Evolutionary conservation across 2,329 filamentous ascomycete species (phyloP).

Genomic region (Metarhizium anisopliae): DNA sequence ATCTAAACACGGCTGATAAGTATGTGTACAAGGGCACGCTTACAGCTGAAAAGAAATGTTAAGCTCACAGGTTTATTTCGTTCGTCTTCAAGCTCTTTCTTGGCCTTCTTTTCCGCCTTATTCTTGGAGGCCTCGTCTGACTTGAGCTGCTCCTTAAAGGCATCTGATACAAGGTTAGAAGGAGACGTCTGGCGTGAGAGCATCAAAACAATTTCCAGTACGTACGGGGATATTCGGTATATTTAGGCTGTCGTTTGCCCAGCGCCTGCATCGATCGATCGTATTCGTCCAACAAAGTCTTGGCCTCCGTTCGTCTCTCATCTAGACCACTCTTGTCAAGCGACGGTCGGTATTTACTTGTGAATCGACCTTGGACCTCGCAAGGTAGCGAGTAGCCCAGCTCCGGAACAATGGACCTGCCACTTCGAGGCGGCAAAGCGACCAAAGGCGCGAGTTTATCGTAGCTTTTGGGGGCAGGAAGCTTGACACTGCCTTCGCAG

Average conservation of each 20-base stretch:
- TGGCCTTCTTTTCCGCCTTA: conserved; percentile 36
- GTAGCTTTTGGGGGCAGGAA: conserved; percentile 35
- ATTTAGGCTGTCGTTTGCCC: conserved; percentile 35
- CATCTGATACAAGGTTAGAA: conserved; percentile 17
- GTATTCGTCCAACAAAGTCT: conserved; percentile 29
- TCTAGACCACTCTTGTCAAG: conserved; percentile 30
- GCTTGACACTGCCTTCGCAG: conserved; percentile 29
- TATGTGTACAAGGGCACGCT: not conserved
- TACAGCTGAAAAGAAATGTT: not conserved
- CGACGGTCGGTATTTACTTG: conserved; percentile 30
- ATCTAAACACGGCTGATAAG: conserved; percentile 16
- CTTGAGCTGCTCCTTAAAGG: conserved; percentile 37
- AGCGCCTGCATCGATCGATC: conserved; percentile 31
- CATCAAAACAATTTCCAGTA: not conserved
- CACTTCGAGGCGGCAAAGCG: conserved; percentile 29
- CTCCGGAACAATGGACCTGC: conserved; percentile 29
- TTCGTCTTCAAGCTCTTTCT: conserved; percentile 31
- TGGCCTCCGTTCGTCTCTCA: conserved; percentile 31
- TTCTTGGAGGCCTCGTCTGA: conserved; percentile 35
- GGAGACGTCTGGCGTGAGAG: not conserved
- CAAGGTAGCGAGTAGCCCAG: conserved; percentile 30
- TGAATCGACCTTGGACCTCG: conserved; percentile 35
- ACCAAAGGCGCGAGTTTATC: conserved; percentile 35
- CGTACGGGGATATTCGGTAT: conserved; percentile 35
- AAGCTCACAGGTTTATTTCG: conserved; percentile 28